Evolutionary conservation across 441 rosid genomes (phyloP), one percentile per base, ranked within the genome.

Genomic region (Brassica hybrid): DNA sequence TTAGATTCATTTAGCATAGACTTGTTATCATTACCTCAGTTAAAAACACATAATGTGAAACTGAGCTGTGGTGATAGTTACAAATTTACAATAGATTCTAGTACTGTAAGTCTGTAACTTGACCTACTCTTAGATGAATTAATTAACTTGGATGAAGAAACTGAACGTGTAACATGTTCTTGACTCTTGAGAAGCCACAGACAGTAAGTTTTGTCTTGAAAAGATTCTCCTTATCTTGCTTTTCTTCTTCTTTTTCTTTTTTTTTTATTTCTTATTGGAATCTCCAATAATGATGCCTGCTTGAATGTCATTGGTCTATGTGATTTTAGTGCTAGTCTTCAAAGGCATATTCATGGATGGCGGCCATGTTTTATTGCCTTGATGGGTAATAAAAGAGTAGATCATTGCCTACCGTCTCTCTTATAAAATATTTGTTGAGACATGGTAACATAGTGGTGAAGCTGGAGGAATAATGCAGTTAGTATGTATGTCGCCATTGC

Each of bases 21-120:
- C 25, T 67, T 45, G 13, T 36, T 67, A 19, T 41, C 41, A 43
- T 41, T 25, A 25, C 23, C 34, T 45, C 13, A 67, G 70, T 27
- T 41, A 19, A 34, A 41, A 56, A 56, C 25, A 18, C 27, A 21
- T 56, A 56, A 3, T 56, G 13, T 56, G 60, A 59, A 59, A 59
- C 10, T 59, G 17, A 56, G 10, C 36, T 23, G 36, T 59, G 36
- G 2, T 58, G 63, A 11, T 58, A 58, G 6, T 5, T 58, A 21
- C 32, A 58, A 58, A n/a, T n/a, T n/a, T n/a, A n/a, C n/a, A n/a
- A n/a, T 58, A 19, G 7, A 58, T 58, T 21, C 8, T 11, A 21
- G 63, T 58, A 21, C 32, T 58, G 63, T 4, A 58, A 58, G n/a
- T n/a, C n/a, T n/a, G n/a, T n/a, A n/a, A n/a, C 64, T 59, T 59